Percentiles rank a stretch among this genome's conserved stretches.
Conservation (phyloP, 148 eudicot genomes). For the Selenicereus undatus region DNA sequence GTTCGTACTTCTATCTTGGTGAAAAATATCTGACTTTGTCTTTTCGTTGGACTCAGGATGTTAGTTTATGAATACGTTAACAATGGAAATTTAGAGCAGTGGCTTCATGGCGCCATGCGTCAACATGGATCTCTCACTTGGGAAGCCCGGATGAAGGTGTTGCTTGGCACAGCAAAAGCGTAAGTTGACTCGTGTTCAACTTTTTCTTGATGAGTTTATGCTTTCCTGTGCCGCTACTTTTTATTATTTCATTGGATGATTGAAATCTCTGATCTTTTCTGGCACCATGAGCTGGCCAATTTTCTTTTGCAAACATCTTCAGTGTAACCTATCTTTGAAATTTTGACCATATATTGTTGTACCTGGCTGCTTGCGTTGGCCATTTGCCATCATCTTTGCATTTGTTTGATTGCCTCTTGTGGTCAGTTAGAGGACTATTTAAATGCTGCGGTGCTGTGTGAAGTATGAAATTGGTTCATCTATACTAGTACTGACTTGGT, state of each 20-base stretch:
- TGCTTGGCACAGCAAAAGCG: slow-evolving; percentile 80
- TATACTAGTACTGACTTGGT: neutral
- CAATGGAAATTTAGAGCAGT: slow-evolving; percentile 73
- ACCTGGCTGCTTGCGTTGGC: neutral
- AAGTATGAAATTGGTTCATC: neutral
- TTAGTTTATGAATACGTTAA: slow-evolving; percentile 69
- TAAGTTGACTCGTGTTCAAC: slow-evolving; percentile 34
- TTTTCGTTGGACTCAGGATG: slow-evolving; percentile 39
- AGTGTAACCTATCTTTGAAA: neutral
- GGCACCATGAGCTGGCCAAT: neutral
- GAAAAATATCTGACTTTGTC: slow-evolving; percentile 8
- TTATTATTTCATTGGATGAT: neutral
- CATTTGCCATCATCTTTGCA: neutral
- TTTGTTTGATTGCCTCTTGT: neutral
- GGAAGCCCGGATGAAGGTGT: slow-evolving; percentile 66
- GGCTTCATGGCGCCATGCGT: slow-evolving; percentile 81
- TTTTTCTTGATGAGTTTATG: neutral
- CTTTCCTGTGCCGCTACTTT: neutral
- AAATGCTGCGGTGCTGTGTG: neutral
- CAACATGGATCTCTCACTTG: slow-evolving; percentile 69
- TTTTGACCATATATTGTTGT: too few relatives aligned
- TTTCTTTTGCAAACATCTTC: neutral
- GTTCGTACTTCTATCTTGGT: neutral
- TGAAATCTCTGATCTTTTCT: neutral
- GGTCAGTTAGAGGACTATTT: neutral